Evolutionary conservation across 148 eudicot species (phyloP).

Genomic region (Arctostaphylos glauca): DNA sequence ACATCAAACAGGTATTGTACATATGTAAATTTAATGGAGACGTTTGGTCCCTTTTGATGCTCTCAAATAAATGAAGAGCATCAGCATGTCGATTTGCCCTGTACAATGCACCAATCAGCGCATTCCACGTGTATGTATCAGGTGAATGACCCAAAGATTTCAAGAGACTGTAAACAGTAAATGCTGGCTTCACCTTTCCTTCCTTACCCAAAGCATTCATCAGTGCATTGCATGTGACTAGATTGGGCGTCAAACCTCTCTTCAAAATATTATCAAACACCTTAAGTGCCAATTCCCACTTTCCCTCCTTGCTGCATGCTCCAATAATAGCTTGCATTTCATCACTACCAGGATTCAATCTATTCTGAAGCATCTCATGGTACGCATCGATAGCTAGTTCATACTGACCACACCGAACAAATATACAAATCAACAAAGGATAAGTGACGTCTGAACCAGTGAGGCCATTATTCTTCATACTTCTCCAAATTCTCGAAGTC

Average conservation of each 20-base stretch:
- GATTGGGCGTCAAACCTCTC: conserved; percentile 44
- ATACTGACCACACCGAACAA: conserved; percentile 57
- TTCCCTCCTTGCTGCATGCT: conserved; percentile 57
- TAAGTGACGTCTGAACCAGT: conserved; percentile 49
- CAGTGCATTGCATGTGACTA: conserved; percentile 54
- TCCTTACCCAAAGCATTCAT: conserved; percentile 57
- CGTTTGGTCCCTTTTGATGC: conserved; percentile 33
- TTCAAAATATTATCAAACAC: conserved; percentile 44
- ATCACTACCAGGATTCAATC: conserved; percentile 41
- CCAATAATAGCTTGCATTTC: conserved; percentile 59
- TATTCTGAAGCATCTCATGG: conserved; percentile 42
- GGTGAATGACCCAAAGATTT: conserved; percentile 42
- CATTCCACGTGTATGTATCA: conserved; percentile 65
- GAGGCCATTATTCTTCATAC: conserved; percentile 44
- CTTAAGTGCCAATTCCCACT: conserved; percentile 41
- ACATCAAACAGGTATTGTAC: conserved; percentile 52
- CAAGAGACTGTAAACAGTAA: conserved; percentile 33
- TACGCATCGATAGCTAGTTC: conserved; percentile 64
- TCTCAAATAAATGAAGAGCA: conserved; percentile 55
- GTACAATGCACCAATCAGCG: conserved; percentile 51
- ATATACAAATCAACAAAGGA: conserved; percentile 46
- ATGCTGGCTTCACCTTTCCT: conserved; percentile 46
- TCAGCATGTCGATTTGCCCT: conserved; percentile 37
- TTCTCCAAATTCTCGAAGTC: conserved; percentile 43
- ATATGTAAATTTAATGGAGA: conserved; percentile 35